Evolutionary conservation across 176 grass and related monocot genomes (phyloP), one percentile per base, ranked within the genome.

Genomic region (Otatea glauca): DNA sequence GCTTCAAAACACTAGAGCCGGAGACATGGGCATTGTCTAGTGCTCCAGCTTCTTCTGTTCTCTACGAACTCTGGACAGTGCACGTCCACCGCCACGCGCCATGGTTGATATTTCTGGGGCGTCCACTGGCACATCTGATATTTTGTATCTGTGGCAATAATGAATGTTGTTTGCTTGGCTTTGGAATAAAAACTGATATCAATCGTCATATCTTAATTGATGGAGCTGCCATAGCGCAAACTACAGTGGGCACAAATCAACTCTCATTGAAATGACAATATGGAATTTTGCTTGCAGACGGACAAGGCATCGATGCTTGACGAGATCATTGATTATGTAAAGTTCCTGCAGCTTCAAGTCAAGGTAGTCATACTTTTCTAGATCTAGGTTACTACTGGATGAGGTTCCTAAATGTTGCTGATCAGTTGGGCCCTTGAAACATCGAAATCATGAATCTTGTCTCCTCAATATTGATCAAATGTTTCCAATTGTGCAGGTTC

Each of bases 311-410:
- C 91, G 14, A 99, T 99, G 93, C 92, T 99, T 21, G 93, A 99
- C 7, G 96, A 99, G 93, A 99, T 99, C 50, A 96, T 99, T 88
- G 96, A 99, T 84, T 96, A 99, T 81, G 96, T 99, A 23, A 99
- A 99, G 66, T 99, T 99, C 82, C 96, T 99, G 38, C 96, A 99
- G 86, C 88, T 99, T 48, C 96, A 99, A 91, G 96, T 99, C 91
- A 99, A 99, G 91, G 96, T 92, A 60, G 44, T 76, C 77, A 5
- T 49, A 11, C 62, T 75, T 79, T 78, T 45, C 29, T 68, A 11
- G 79, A 72, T 55, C 65, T 67, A 71, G 58, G 25, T 72, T 76
- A 72, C 83, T 77, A 64, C 41, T 24, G 3, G 34, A 72, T 49
- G 39, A 38, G 6, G 6, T 77, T 72, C 29, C 44, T 62, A 43